Conservation (phyloP, 2,329 filamentous ascomycete species). For the Colletotrichum sp. region DNA sequence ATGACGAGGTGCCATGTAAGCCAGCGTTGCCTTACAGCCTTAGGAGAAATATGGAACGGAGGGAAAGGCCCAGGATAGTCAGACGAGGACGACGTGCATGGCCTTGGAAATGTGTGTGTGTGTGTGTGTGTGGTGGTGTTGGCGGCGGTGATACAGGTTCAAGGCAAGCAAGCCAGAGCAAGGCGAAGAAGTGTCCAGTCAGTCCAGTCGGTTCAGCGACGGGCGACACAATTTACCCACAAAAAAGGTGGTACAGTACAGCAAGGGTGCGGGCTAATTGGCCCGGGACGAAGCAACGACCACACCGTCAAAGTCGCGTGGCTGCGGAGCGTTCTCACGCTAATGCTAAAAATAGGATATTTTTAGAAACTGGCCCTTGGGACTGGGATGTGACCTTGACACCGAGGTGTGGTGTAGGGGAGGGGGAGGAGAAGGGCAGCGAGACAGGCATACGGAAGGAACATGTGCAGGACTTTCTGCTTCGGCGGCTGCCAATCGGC, state of each 20-base stretch:
- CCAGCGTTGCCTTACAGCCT: not conserved
- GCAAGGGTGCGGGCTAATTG: not conserved
- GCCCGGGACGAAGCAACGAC: not conserved
- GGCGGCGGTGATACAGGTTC: not conserved
- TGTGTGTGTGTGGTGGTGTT: not conserved
- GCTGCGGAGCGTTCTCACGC: conserved; percentile 3
- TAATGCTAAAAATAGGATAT: conserved; percentile 21
- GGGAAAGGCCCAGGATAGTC: not conserved
- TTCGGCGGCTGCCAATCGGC: conserved; percentile 6
- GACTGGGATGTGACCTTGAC: not conserved
- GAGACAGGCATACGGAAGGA: not conserved
- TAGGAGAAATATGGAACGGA: not conserved
- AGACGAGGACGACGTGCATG: not conserved
- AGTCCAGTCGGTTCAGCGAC: not conserved
- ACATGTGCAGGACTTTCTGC: not conserved
- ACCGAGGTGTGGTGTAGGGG: not conserved
- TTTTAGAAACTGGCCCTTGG: conserved; percentile 11
- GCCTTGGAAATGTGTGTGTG: not conserved
- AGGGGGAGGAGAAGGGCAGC: not conserved
- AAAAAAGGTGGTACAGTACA: not conserved
- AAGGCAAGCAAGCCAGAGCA: not conserved
- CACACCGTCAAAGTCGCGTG: conserved; percentile 7
- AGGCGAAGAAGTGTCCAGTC: not conserved
- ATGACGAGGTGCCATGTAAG: not conserved
- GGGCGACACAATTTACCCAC: conserved; percentile 10